Evolutionary conservation across 2,329 filamentous ascomycete species (phyloP).

Genomic region (Botrytis cinerea): DNA sequence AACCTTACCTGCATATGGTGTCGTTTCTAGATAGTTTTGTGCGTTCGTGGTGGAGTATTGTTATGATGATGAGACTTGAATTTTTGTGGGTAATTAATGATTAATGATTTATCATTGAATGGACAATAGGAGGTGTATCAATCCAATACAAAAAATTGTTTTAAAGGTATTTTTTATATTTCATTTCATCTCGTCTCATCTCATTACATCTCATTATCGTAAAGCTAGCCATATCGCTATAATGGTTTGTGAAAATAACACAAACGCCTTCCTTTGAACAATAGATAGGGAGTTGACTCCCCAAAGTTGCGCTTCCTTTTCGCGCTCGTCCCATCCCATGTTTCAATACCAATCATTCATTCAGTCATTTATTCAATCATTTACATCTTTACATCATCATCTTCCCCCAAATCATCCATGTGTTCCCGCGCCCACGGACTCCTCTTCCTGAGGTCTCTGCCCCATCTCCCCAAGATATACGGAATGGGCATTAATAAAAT

Average conservation of each 20-base stretch:
- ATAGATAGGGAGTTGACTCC: neutral
- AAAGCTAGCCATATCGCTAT: neutral
- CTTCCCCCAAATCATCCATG: conserved; percentile 15
- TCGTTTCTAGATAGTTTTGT: neutral
- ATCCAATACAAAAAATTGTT: neutral
- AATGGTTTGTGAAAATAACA: neutral
- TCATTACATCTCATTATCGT: neutral
- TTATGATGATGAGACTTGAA: neutral
- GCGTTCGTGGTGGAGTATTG: neutral
- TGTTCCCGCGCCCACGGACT: conserved; percentile 61
- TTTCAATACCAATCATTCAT: neutral
- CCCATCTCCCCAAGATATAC: conserved; percentile 54
- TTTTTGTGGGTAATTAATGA: neutral
- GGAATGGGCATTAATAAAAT: conserved; percentile 53
- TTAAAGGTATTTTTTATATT: neutral
- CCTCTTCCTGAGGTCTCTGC: conserved; percentile 34
- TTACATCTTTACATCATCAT: neutral
- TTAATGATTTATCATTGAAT: neutral
- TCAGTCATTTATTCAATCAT: neutral
- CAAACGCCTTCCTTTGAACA: neutral
- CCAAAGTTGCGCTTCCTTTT: neutral
- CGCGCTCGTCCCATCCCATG: neutral
- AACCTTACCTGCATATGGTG: neutral
- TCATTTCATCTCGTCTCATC: neutral
- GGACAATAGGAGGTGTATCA: neutral